Evolutionary conservation across 2,329 filamentous ascomycete genomes (phyloP).

Genomic region (Helotiales sp.): DNA sequence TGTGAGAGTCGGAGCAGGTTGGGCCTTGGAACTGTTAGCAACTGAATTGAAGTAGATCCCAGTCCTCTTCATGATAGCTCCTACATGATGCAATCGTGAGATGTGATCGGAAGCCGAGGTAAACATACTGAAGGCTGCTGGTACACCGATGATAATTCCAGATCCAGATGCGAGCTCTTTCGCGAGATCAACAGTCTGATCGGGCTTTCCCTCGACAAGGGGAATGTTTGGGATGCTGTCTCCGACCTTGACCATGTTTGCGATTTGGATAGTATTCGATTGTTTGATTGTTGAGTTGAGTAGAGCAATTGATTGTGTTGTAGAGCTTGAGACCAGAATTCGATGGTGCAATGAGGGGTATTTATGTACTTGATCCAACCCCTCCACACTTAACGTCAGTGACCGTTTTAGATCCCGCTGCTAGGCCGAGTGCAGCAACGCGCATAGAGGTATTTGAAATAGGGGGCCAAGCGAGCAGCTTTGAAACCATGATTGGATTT

Average conservation of each 20-base stretch:
- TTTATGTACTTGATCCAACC: conserved; percentile 1
- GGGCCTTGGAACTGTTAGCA: conserved; percentile 49
- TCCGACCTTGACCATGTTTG: conserved; percentile 66
- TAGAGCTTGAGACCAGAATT: neutral
- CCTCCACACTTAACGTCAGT: conserved; percentile 10
- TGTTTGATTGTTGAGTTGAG: neutral
- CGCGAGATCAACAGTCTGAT: conserved; percentile 82
- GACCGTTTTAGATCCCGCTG: conserved; percentile 11
- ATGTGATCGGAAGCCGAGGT: neutral
- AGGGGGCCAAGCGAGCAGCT: conserved; percentile 1
- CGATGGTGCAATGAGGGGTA: conserved; percentile 14
- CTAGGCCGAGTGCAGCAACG: neutral
- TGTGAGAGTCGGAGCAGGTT: conserved; percentile 69
- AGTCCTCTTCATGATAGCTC: neutral
- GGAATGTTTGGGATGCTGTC: conserved; percentile 79
- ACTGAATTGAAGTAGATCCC: neutral
- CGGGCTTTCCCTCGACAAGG: conserved; percentile 80
- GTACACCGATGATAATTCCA: conserved; percentile 83
- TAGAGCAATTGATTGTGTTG: neutral
- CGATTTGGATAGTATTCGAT: conserved; percentile 44
- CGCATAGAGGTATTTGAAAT: conserved; percentile 11
- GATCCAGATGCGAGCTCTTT: conserved; percentile 74
- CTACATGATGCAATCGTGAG: neutral
- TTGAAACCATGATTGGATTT: neutral
- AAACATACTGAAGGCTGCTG: conserved; percentile 72